Conservation (phyloP, 2,329 filamentous ascomycete species). For the Claviceps pazoutovae region DNA sequence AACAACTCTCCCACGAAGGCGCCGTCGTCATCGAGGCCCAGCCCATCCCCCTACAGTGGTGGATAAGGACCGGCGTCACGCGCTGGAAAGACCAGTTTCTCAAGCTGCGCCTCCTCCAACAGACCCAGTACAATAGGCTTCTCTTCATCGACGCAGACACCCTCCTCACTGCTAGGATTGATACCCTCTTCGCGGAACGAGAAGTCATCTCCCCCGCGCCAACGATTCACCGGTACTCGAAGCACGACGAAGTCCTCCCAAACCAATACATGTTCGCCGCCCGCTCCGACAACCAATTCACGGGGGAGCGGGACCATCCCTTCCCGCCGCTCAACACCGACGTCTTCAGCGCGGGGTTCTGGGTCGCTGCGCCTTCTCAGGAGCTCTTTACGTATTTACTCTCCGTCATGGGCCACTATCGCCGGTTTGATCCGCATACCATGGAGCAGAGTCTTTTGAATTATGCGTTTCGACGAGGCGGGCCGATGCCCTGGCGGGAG, state of each 20-base stretch:
- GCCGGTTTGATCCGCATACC: constrained; percentile 22
- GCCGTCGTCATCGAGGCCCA: constrained; percentile 10
- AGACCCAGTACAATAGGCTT: constrained; percentile 25
- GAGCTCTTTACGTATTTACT: constrained; percentile 25
- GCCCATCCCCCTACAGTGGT: constrained; percentile 12
- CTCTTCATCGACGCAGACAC: constrained; percentile 31
- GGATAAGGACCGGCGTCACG: constrained; percentile 21
- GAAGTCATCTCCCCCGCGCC: background rate
- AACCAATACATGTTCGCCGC: constrained; percentile 20
- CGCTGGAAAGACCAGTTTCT: constrained; percentile 29
- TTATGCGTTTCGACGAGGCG: constrained; percentile 26
- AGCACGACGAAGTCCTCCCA: constrained; percentile 20
- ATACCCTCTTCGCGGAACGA: constrained; percentile 9
- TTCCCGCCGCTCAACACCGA: constrained; percentile 20
- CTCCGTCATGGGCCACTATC: constrained; percentile 19
- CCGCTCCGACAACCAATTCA: constrained; percentile 19
- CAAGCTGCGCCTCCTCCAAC: constrained; percentile 27
- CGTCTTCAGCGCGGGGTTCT: constrained; percentile 27
- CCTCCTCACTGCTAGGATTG: constrained; percentile 20
- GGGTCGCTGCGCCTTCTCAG: constrained; percentile 23
- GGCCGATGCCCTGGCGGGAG: constrained; percentile 28
- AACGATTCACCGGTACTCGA: constrained; percentile 16
- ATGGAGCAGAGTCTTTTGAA: constrained; percentile 30
- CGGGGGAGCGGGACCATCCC: constrained; percentile 17
- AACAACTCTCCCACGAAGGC: background rate